A percentile compares a stretch with the other conserved stretches of the same genome.
phyloP scores from a whole-genome alignment of 148 eudicot genomes.

The Selenicereus undatus region DNA sequence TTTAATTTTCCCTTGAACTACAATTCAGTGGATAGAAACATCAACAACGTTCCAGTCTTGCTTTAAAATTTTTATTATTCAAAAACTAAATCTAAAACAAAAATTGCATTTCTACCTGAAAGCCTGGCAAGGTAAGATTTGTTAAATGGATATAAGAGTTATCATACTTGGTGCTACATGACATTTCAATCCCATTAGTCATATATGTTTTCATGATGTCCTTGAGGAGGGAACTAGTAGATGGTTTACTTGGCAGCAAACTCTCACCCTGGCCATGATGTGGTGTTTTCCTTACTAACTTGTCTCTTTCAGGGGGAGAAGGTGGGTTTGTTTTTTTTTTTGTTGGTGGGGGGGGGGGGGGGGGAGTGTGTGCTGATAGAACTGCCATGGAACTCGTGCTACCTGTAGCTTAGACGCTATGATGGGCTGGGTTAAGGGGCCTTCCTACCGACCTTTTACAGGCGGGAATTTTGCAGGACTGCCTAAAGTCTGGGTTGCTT shows the following conservation, averaged over 20 bases:
- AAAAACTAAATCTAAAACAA: too few relatives aligned
- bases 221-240: not conserved
- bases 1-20: not conserved
- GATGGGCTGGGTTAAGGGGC: too few relatives aligned
- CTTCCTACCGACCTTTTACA: too few relatives aligned
- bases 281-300: not conserved
- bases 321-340: not conserved
- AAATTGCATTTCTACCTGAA: not conserved
- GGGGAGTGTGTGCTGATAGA: too few relatives aligned
- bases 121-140: not conserved
- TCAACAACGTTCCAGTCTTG: not conserved
- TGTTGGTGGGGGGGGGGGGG: not conserved
- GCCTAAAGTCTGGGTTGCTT: too few relatives aligned
- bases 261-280: not conserved
- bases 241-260: too few relatives aligned
- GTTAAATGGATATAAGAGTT: not conserved
- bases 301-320: too few relatives aligned
- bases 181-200: too few relatives aligned
- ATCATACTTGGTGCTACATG: not conserved
- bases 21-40: not conserved
- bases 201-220: too few relatives aligned
- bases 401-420: too few relatives aligned
- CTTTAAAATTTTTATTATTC: not conserved
- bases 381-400: too few relatives aligned
- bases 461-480: too few relatives aligned